phyloP scores from a whole-genome alignment of 2,329 filamentous ascomycete genomes.

The Eutypella sp. region DNA sequence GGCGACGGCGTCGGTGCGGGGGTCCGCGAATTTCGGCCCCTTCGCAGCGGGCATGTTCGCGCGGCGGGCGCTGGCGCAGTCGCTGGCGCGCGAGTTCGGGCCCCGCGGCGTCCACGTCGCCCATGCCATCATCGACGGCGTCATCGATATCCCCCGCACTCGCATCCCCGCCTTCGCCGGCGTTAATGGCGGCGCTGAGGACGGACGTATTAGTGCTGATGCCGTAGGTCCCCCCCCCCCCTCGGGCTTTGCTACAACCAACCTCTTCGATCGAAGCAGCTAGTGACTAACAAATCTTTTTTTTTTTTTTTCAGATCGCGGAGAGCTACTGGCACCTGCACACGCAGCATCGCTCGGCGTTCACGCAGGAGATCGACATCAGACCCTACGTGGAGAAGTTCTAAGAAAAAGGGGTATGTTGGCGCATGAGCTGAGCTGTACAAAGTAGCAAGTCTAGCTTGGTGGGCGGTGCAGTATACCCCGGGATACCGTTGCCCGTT shows the following conservation, averaged over 20 bases:
- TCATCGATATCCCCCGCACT: slow-evolving; percentile 68
- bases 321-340: slow-evolving; percentile 72
- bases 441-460: too few relatives aligned
- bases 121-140: slow-evolving; percentile 69
- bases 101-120: slow-evolving; percentile 70
- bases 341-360: slow-evolving; percentile 64
- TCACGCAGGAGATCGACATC: slow-evolving; percentile 68
- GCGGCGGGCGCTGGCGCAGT: slow-evolving; percentile 60
- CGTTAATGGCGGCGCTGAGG: slow-evolving; percentile 30
- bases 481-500: too few relatives aligned
- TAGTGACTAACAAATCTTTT: too few relatives aligned
- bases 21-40: slow-evolving; percentile 55
- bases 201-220: slow-evolving; percentile 59
- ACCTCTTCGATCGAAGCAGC: too few relatives aligned
- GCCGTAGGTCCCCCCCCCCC: slow-evolving; percentile 46
- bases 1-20: slow-evolving; percentile 66
- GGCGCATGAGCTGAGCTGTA: neutral
- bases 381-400: slow-evolving; percentile 69
- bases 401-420: slow-evolving; percentile 6
- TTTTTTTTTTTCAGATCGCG: slow-evolving; percentile 51
- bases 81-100: slow-evolving; percentile 67
- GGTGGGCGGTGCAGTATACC: too few relatives aligned
- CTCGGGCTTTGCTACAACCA: too few relatives aligned
- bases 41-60: slow-evolving; percentile 71
- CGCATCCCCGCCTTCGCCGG: slow-evolving; percentile 47